phyloP scores from a whole-genome alignment of 176 grass and related monocot genomes.

The Rhipidocladum racemiflorum region DNA sequence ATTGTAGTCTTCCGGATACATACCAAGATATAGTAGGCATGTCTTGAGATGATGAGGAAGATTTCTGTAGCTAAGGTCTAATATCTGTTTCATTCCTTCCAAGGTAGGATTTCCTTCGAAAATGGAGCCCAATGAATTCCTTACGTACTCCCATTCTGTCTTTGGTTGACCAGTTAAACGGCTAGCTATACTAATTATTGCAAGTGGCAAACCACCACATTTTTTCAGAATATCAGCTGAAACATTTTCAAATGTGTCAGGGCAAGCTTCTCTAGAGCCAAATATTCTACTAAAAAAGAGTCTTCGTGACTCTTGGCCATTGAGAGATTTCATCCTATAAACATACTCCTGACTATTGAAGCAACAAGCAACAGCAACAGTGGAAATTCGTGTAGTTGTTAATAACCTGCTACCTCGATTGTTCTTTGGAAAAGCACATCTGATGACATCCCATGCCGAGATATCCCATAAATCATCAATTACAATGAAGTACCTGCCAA shows the following conservation, averaged over 20 bases:
- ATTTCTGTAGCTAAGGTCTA: constrained; percentile 40
- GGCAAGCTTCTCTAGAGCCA: not conserved
- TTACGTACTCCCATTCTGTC: not conserved
- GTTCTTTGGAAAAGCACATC: not conserved
- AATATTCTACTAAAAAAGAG: constrained; percentile 22
- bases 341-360: not conserved
- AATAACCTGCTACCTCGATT: not conserved
- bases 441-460: too few relatives aligned
- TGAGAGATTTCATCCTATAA: constrained; percentile 9
- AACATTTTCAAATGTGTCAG: not conserved
- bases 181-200: constrained; percentile 12
- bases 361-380: not conserved
- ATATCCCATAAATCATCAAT: too few relatives aligned
- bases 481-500: too few relatives aligned
- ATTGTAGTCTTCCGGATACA: constrained; percentile 26
- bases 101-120: constrained; percentile 11
- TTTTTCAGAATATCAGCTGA: constrained; percentile 9
- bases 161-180: not conserved
- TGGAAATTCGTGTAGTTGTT: not conserved
- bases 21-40: constrained; percentile 40
- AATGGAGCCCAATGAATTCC: not conserved
- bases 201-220: constrained; percentile 20
- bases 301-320: not conserved
- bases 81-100: constrained; percentile 9
- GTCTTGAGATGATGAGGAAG: constrained; percentile 45